Conservation (phyloP, 2,329 filamentous ascomycete species). For the Corinectria fuckeliana region DNA sequence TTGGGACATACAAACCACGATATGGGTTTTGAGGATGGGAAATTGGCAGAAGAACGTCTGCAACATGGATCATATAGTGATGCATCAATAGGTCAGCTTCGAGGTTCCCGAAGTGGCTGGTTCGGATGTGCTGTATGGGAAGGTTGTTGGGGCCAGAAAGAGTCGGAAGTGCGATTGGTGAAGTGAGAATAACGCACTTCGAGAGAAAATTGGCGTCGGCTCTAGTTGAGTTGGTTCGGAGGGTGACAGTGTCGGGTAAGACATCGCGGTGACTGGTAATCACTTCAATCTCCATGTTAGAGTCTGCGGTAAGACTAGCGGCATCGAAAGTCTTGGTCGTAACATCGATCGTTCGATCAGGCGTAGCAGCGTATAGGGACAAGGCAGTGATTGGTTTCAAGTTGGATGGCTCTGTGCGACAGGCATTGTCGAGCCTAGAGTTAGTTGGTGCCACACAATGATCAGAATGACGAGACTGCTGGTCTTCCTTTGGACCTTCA, state of each 20-base stretch:
- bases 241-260: background rate
- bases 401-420: background rate
- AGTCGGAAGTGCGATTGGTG: background rate
- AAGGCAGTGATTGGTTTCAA: background rate
- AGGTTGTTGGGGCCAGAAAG: background rate
- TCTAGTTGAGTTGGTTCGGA: background rate
- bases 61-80: conserved; percentile 19
- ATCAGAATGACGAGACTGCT: background rate
- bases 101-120: conserved; percentile 1
- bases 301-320: background rate
- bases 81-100: conserved; percentile 11
- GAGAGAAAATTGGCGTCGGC: background rate
- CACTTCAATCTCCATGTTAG: background rate
- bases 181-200: no score
- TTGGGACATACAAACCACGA: conserved; percentile 17
- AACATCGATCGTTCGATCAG: background rate
- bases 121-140: background rate
- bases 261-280: background rate
- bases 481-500: background rate
- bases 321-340: background rate
- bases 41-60: conserved; percentile 21
- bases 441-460: no score
- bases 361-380: background rate
- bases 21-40: conserved; percentile 16
- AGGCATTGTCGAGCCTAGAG: background rate